Evolutionary conservation across 495 filamentous ascomycete species (phyloP), one percentile per base, ranked within the genome.

Genomic region (Neurospora terricola): DNA sequence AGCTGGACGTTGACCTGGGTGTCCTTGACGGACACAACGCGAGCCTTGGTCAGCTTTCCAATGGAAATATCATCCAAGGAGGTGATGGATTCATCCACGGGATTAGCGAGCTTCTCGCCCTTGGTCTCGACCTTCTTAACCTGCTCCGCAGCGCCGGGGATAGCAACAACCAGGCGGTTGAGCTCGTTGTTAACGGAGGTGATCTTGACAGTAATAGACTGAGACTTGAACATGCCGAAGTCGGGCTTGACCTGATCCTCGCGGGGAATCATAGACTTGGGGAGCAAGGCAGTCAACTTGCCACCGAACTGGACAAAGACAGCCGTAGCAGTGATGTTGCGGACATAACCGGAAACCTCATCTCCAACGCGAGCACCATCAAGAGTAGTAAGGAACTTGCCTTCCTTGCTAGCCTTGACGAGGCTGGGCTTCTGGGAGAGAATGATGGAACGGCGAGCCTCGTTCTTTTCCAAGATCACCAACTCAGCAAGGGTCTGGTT

Each of bases 1-100:
- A 98, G 86, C 73, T 91, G 88, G 23, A 98, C 93, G 76, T 98
- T 97, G 70, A 99, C 82, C 78, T 98, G 96, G 0, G 94, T 97
- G 38, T 89, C 89, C 80, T 96, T 97, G 74, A 97, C 81, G 10
- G 93, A 92, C 48, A 85, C 85, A 54, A 99, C 88, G 72, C 87
- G 90, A 40, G 91, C 96, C 81, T 94, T 93, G 37, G 91, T 92
- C 69, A 93, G 77, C 76, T 87, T 91, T 69, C 96, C 96, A 70
- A 94, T 84, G 14, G 82, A 82, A 66, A 95, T 86, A 76, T 97
- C 93, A 69, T 90, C 87, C 34, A 91, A 84, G 7, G 88, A 86
- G 39, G 82, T 87, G 69, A 92, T 85, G 30, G 82, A 84, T 34
- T 88, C 86, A 72, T 97, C 94, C 39, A 95, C 82, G 59, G 94